Conservation (phyloP, 2,329 filamentous ascomycete species). For the Albifimbria verrucaria region DNA sequence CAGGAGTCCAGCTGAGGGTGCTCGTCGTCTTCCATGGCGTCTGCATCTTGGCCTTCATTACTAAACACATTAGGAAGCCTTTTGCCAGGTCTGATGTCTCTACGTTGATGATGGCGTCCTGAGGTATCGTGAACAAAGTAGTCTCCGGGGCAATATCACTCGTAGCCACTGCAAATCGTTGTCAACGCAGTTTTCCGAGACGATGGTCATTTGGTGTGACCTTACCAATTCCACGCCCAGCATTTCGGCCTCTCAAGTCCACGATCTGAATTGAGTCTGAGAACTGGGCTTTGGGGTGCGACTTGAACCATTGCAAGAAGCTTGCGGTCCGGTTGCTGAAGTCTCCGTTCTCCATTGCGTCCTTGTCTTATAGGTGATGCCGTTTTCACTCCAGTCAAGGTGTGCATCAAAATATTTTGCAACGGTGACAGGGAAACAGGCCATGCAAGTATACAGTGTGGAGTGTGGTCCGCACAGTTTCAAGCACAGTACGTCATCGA, state of each 20-base stretch:
- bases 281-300: constrained; percentile 49
- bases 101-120: constrained; percentile 65
- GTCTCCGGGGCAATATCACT: constrained; percentile 70
- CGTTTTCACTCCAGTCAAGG: background rate
- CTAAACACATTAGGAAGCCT: constrained; percentile 54
- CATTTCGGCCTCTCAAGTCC: constrained; percentile 47
- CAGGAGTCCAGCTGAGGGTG: constrained; percentile 46
- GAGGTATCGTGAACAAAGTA: constrained; percentile 76
- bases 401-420: background rate
- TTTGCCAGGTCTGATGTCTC: constrained; percentile 67
- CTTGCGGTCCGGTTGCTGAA: constrained; percentile 41
- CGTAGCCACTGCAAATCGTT: constrained; percentile 67
- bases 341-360: constrained; percentile 10
- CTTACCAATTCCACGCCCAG: constrained; percentile 55
- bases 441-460: background rate
- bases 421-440: background rate
- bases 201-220: background rate
- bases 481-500: too few relatives aligned
- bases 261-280: constrained; percentile 49
- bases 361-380: too few relatives aligned
- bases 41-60: constrained; percentile 30
- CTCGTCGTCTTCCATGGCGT: constrained; percentile 34
- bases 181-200: background rate
- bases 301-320: constrained; percentile 54
- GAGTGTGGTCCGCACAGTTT: too few relatives aligned